Evolutionary conservation across 2,329 filamentous ascomycete species (phyloP).

Genomic region (Ustulina deusta): DNA sequence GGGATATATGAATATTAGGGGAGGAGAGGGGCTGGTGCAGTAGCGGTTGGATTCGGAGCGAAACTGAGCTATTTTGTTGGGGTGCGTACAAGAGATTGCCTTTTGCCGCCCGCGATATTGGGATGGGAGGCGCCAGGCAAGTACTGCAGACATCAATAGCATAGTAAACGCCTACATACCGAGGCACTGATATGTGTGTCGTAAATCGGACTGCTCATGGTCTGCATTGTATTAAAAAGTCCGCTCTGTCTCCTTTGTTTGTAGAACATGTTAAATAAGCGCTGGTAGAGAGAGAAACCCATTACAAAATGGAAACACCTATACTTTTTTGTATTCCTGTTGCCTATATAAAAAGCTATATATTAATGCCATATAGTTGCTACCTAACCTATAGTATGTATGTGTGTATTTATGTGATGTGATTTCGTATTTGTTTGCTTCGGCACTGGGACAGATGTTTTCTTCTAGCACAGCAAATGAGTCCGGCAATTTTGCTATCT

Average conservation of each 20-base stretch:
- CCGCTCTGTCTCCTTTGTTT: constrained; percentile 11
- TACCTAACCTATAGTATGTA: too few species aligned
- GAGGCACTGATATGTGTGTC: background rate
- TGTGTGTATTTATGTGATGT: background rate
- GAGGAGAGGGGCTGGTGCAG: background rate
- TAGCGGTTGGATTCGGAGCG: background rate
- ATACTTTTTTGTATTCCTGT: background rate
- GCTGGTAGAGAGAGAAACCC: constrained; percentile 6
- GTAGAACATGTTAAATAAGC: constrained; percentile 14
- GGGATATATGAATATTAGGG: background rate
- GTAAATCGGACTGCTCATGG: background rate
- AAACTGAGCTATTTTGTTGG: background rate
- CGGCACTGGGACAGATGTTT: too few species aligned
- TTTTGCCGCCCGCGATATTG: background rate
- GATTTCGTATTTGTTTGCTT: background rate
- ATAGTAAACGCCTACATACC: constrained; percentile 6
- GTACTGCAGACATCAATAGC: background rate
- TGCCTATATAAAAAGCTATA: background rate
- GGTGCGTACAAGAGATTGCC: background rate
- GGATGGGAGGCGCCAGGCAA: background rate
- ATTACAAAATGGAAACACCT: background rate
- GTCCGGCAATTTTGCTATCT: too few species aligned
- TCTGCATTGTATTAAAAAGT: constrained; percentile 25
- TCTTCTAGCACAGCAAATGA: too few species aligned
- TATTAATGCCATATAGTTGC: background rate